Conservation (phyloP, 176 grass and related monocot species). For the Coix lacrymajobi region DNA sequence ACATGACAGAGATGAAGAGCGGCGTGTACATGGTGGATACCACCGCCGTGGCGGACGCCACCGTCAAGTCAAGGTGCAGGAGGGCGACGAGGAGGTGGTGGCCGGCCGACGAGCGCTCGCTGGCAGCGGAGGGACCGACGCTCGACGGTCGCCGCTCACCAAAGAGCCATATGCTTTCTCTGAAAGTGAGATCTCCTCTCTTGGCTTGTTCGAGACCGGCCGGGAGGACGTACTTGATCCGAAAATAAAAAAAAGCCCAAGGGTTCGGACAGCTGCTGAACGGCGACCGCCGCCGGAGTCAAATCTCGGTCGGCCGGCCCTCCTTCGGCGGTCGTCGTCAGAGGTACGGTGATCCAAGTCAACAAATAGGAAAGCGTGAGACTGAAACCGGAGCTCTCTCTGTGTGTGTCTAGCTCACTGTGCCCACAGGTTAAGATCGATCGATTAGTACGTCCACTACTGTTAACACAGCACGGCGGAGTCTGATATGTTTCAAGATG, state of each 20-base stretch:
- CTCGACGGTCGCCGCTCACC: neutral
- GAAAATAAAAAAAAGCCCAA: slow-evolving; percentile 28
- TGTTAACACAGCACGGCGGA: too few species aligned
- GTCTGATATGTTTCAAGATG: too few species aligned
- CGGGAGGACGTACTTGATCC: neutral
- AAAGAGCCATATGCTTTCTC: slow-evolving; percentile 3
- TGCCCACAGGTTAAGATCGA: neutral
- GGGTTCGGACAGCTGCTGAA: neutral
- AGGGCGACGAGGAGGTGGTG: too few species aligned
- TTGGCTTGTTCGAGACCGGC: slow-evolving; percentile 7
- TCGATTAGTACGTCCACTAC: neutral
- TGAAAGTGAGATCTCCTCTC: neutral
- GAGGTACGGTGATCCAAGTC: neutral
- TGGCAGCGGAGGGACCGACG: too few species aligned
- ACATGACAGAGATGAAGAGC: too few species aligned
- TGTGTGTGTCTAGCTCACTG: neutral
- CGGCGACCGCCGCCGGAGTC: neutral
- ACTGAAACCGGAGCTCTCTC: neutral
- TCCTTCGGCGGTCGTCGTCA: neutral
- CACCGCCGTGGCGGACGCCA: too few species aligned
- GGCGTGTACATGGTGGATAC: too few species aligned
- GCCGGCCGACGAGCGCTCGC: too few species aligned
- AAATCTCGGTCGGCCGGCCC: neutral
- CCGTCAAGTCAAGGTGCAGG: too few species aligned
- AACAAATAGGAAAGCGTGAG: slow-evolving; percentile 20